A percentile compares a stretch with the other conserved stretches of the same genome.
Evolutionary conservation across 257 asterid genomes (phyloP).

Genomic region (Gardenia jasminoides): DNA sequence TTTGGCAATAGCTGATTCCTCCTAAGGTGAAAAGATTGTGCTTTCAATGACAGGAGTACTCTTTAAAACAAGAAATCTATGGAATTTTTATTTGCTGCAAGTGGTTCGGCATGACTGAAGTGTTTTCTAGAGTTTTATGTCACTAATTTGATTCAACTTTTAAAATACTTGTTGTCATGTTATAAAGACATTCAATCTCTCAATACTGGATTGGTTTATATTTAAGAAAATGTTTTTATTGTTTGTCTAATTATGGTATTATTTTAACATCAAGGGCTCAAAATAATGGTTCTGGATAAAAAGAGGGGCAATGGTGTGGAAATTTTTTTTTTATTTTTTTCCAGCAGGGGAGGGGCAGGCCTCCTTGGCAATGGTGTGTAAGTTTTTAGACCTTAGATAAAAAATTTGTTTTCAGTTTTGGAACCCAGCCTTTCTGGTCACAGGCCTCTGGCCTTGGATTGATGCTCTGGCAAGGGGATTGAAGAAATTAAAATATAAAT

Average conservation of each 20-base stretch:
- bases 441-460: not conserved
- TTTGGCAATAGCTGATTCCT: not conserved
- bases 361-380: not conserved
- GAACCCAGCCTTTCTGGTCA: not conserved
- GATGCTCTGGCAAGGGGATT: not conserved
- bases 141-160: too few relatives aligned
- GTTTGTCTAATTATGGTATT: not conserved
- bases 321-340: too few relatives aligned
- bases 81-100: not conserved
- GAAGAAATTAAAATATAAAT: not conserved
- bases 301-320: not conserved
- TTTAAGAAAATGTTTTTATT: not conserved
- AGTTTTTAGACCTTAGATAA: not conserved
- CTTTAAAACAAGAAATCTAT: not conserved
- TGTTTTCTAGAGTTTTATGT: not conserved
- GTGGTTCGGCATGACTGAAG: not conserved
- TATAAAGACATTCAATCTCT: not conserved
- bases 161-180: not conserved
- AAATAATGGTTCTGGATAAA: not conserved
- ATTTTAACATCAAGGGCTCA: not conserved
- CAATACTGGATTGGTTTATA: not conserved
- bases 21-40: not conserved
- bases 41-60: not conserved
- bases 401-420: not conserved
- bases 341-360: too few relatives aligned